A percentile compares a stretch with the other conserved stretches of the same genome.
Evolutionary conservation across 2,329 filamentous ascomycete species (phyloP).

Genomic region (Pyrenochaeta sp.): DNA sequence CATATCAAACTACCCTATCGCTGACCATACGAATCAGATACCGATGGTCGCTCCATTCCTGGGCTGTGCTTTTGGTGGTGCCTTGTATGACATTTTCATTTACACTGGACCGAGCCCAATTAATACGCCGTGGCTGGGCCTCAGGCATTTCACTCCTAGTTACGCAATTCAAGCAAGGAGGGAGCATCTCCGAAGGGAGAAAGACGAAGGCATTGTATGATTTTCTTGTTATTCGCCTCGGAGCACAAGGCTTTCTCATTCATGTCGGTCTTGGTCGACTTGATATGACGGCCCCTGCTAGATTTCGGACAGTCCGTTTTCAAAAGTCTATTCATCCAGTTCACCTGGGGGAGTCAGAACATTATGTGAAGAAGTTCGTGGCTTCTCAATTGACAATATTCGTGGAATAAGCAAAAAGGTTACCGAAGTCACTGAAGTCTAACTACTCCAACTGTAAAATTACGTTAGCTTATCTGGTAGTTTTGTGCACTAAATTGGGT

Average conservation of each 20-base stretch:
- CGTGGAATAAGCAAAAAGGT: too few relatives aligned
- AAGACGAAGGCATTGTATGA: constrained; percentile 40
- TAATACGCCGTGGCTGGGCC: constrained; percentile 71
- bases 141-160: constrained; percentile 59
- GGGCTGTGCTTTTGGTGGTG: constrained; percentile 54
- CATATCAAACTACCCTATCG: neutral
- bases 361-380: too few relatives aligned
- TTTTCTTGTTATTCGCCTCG: neutral
- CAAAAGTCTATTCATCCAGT: too few relatives aligned
- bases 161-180: constrained; percentile 29
- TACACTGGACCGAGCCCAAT: constrained; percentile 76
- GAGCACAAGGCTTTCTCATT: neutral
- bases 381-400: too few relatives aligned
- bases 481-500: too few relatives aligned
- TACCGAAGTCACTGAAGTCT: too few relatives aligned
- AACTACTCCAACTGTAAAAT: too few relatives aligned
- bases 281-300: too few relatives aligned
- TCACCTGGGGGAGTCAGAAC: too few relatives aligned
- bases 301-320: too few relatives aligned
- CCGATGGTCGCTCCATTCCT: constrained; percentile 76
- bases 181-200: constrained; percentile 33
- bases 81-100: constrained; percentile 54
- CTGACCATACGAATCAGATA: constrained; percentile 56
- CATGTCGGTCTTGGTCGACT: neutral
- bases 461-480: too few relatives aligned